phyloP scores from a whole-genome alignment of 805 yeast genomes.

The Komagataella kurtzmanii region DNA sequence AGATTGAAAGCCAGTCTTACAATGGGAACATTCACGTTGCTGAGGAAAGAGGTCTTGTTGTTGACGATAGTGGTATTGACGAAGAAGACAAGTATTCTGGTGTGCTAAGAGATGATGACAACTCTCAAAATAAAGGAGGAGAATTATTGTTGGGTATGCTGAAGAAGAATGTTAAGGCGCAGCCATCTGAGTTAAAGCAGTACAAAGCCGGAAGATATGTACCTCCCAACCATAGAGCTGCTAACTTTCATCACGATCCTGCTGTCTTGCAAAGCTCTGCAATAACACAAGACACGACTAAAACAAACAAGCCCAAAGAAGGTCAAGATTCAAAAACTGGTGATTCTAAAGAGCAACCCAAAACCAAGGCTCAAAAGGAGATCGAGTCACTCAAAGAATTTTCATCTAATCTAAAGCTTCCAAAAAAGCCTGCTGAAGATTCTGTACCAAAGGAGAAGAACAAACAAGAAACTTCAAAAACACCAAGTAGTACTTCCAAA shows the following conservation, averaged over 20 bases:
- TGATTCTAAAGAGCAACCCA: constrained; percentile 21
- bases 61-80: constrained; percentile 80
- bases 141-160: constrained; percentile 16
- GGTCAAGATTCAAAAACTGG: constrained; percentile 1
- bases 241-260: constrained; percentile 43
- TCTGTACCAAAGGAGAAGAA: constrained; percentile 54
- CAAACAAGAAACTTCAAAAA: constrained; percentile 27
- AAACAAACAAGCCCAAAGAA: not conserved
- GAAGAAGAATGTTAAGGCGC: constrained; percentile 7
- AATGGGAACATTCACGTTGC: constrained; percentile 71
- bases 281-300: constrained; percentile 1
- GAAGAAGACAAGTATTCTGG: constrained; percentile 97
- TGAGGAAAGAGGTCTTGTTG: constrained; percentile 73
- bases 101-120: constrained; percentile 47
- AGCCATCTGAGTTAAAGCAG: constrained; percentile 11
- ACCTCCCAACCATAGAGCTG: constrained; percentile 45
- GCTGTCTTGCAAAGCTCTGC: constrained; percentile 49
- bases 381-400: constrained; percentile 64
- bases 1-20: constrained; percentile 56
- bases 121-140: constrained; percentile 9
- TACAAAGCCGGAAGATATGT: constrained; percentile 28
- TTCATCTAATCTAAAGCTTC: constrained; percentile 66
- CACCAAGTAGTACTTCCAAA: constrained; percentile 6
- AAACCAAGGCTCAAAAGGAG: constrained; percentile 43
- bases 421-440: constrained; percentile 36